Evolutionary conservation across 2,329 filamentous ascomycete genomes (phyloP), one percentile per base, ranked within the genome.

Genomic region (Akanthomyces dipterigenus): DNA sequence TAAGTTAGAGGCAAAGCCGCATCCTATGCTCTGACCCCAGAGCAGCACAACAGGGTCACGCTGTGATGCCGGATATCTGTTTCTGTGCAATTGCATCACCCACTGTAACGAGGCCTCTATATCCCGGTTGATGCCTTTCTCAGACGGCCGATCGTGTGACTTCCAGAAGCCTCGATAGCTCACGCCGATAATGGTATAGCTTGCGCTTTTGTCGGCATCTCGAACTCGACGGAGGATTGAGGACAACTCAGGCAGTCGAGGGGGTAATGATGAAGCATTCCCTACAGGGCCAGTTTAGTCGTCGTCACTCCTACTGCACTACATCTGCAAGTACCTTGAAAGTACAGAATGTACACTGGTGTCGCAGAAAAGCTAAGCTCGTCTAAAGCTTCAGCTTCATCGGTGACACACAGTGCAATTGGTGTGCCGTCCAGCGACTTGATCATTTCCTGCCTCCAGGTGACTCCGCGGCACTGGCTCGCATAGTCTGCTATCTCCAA

Each of bases 21-120:
- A 83, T 1, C 90, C 90, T 59, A 93, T 85, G 64, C 87, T 91
- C 71, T 93, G 89, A 0, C 89, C 89, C 89, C 89, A 93, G 12
- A 93, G 73, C 1, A 91, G 68, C 1, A 90, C 63, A 8, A 75
- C 68, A 18, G 76, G 73, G 51, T 63, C 45, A 53, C 62, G 36
- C 51, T 64, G 64, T 26, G 60, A 53, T 36, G 60, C 62, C 63
- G 63, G 64, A 64, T 65, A 24, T 40, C 28, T 68, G 43, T 66
- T 68, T 42, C 66, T 65, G 59, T 82, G 77, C 26, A 73, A 64
- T 20, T 80, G 68, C 4, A 77, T 76, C 26, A 88, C 79, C 87
- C 88, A 91, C 11, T 76, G 67, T 24, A 90, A 69, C 8, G 87
- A 82, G 1, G 89, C 88, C 61, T 82, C 77, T 1, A 87, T 82